A percentile compares a stretch with the other conserved stretches of the same genome.
These are phyloP conservation scores for Paecilomyces dactylethromorphus DNA, from an alignment of 2,329 filamentous ascomycete genomes.

Conservation along the genomic window DNA sequence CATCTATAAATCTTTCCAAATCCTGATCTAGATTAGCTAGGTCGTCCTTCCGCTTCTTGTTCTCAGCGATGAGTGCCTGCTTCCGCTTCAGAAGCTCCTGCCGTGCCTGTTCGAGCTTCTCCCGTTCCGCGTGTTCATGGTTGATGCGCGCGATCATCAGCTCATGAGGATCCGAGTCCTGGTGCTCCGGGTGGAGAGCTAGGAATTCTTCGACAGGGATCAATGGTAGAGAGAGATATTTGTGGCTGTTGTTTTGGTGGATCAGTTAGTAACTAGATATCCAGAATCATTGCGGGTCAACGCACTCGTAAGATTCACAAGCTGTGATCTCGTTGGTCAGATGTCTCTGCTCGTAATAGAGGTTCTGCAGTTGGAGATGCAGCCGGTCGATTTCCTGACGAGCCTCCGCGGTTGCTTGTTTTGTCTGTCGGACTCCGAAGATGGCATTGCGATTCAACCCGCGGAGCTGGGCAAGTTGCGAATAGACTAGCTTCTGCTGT, in stretches of 20 bases:
- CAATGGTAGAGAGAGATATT: slow-evolving; percentile 78
- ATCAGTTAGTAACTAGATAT: slow-evolving; percentile 5
- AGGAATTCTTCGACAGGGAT: slow-evolving; percentile 81
- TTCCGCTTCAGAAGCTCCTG: slow-evolving; percentile 70
- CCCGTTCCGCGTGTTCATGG: slow-evolving; percentile 78
- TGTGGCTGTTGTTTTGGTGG: slow-evolving; percentile 47
- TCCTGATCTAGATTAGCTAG: slow-evolving; percentile 85
- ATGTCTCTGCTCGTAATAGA: slow-evolving; percentile 93
- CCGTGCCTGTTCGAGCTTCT: slow-evolving; percentile 76
- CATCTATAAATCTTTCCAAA: slow-evolving; percentile 88
- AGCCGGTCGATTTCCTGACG: slow-evolving; percentile 86
- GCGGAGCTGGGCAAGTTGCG: slow-evolving; percentile 72
- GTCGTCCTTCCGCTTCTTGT: slow-evolving; percentile 91
- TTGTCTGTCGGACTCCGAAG: slow-evolving; percentile 76
- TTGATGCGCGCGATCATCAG: slow-evolving; percentile 87
- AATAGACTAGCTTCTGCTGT: slow-evolving; percentile 72
- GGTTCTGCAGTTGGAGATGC: slow-evolving; percentile 87
- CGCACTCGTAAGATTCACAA: slow-evolving; percentile 87
- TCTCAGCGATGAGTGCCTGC: slow-evolving; percentile 63
- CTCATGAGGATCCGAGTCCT: slow-evolving; percentile 65
- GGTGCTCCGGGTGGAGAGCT: slow-evolving; percentile 65
- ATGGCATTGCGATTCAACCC: slow-evolving; percentile 77
- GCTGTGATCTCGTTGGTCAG: slow-evolving; percentile 82
- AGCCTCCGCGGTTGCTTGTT: slow-evolving; percentile 76
- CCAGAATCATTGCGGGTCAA: slow-evolving; percentile 14